Conservation (phyloP, 805 yeast genomes). For the Ogataea nitratoaversa region DNA sequence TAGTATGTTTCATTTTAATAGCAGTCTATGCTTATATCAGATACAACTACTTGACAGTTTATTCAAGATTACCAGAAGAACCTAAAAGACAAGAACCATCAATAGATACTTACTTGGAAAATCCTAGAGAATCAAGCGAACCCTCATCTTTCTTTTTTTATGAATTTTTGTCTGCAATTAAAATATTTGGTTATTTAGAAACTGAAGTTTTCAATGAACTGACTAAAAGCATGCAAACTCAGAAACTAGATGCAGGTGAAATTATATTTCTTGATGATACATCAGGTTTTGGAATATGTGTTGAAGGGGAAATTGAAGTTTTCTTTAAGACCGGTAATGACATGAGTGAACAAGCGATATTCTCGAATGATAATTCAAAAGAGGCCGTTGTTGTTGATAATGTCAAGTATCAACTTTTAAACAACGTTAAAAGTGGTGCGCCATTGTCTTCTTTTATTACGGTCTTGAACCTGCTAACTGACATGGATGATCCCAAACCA, state of each 20-base stretch:
- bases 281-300: constrained; percentile 86
- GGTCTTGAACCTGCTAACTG: constrained; percentile 64
- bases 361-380: constrained; percentile 29
- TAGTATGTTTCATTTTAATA: constrained; percentile 29
- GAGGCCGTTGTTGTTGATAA: constrained; percentile 49
- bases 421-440: constrained; percentile 77
- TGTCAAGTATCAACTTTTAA: constrained; percentile 66
- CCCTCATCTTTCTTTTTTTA: constrained; percentile 51
- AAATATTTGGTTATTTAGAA: constrained; percentile 90
- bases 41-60: constrained; percentile 58
- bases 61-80: constrained; percentile 52
- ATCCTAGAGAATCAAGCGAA: constrained; percentile 29
- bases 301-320: constrained; percentile 84
- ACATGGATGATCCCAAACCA: constrained; percentile 4
- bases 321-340: constrained; percentile 50
- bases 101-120: constrained; percentile 42
- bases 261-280: constrained; percentile 59
- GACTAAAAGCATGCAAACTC: constrained; percentile 88
- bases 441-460: constrained; percentile 82
- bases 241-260: constrained; percentile 74
- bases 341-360: constrained; percentile 15
- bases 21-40: constrained; percentile 48
- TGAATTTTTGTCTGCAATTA: constrained; percentile 85
- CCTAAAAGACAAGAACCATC: constrained; percentile 40
- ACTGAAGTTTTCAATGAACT: constrained; percentile 87